phyloP scores from a whole-genome alignment of 768 basidiomycete species.

The Holtermanniella nyarrowii region DNA sequence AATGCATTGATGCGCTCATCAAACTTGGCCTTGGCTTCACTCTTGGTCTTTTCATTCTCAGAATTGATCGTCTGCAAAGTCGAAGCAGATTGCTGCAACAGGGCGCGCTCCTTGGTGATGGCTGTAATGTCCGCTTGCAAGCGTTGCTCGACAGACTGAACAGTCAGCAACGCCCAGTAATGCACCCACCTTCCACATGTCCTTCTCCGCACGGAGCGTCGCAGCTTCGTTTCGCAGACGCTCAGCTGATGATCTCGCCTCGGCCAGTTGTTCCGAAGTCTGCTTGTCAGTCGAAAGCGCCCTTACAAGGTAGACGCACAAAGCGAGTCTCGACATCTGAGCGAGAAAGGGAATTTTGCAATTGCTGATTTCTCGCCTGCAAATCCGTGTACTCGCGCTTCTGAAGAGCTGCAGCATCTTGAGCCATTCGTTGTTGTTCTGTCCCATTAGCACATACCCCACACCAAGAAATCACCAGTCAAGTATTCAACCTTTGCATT shows the following conservation, averaged over 20 bases:
- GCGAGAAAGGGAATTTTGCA: conserved; percentile 19
- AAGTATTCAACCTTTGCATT: conserved; percentile 72
- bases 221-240: conserved; percentile 74
- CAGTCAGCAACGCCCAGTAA: conserved; percentile 14
- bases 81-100: conserved; percentile 73
- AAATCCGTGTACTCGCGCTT: conserved; percentile 26
- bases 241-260: conserved; percentile 55
- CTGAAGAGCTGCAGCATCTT: conserved; percentile 22
- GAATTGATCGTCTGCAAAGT: conserved; percentile 85
- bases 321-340: conserved; percentile 20
- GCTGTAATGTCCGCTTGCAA: conserved; percentile 76
- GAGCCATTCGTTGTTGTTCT: conserved; percentile 31
- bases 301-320: conserved; percentile 12
- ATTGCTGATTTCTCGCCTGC: conserved; percentile 18
- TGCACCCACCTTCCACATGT: conserved; percentile 68
- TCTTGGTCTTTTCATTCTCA: conserved; percentile 70
- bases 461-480: conserved; percentile 48
- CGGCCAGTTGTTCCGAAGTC: conserved; percentile 56
- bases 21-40: conserved; percentile 69
- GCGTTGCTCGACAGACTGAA: conserved; percentile 64
- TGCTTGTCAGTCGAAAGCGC: conserved; percentile 34
- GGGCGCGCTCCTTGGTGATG: conserved; percentile 68
- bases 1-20: conserved; percentile 70
- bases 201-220: conserved; percentile 85
- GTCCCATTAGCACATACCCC: background rate